These are phyloP conservation scores for Monosporascus sp. DNA, from an alignment of 2,329 filamentous ascomycete genomes.

Conservation along the genomic window DNA sequence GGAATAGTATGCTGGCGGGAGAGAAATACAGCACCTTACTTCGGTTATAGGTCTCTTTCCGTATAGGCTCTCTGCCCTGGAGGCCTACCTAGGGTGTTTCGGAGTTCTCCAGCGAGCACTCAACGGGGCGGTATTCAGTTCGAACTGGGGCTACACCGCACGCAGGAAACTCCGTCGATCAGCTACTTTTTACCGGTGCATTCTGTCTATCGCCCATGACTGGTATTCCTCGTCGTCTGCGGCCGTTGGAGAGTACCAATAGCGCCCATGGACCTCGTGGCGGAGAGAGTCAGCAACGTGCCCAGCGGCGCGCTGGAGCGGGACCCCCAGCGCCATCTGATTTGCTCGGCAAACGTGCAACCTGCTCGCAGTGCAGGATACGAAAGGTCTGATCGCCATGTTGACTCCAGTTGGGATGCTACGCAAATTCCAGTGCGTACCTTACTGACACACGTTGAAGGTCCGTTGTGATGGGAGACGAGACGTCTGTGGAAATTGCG, in stretches of 20 bases:
- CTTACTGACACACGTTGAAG: slow-evolving; percentile 1
- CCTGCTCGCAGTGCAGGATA: slow-evolving; percentile 23
- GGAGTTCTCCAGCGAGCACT: not conserved
- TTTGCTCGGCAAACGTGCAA: slow-evolving; percentile 15
- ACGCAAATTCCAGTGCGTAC: not conserved
- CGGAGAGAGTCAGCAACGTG: slow-evolving; percentile 1
- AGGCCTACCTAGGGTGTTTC: not conserved
- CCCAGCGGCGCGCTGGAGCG: not conserved
- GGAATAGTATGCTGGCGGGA: not conserved
- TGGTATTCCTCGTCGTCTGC: slow-evolving; percentile 18
- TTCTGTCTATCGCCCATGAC: slow-evolving; percentile 16
- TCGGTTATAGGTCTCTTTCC: not conserved
- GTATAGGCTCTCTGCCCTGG: not conserved
- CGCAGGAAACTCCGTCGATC: not conserved
- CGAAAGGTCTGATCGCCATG: slow-evolving; percentile 15
- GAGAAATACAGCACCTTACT: not conserved
- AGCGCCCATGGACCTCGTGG: slow-evolving; percentile 4
- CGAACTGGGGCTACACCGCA: not conserved
- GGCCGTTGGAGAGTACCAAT: slow-evolving; percentile 15
- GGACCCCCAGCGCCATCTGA: slow-evolving; percentile 3
- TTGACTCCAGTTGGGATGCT: not conserved
- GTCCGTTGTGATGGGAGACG: slow-evolving; percentile 27
- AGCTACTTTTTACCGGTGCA: not conserved
- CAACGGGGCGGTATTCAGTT: not conserved
- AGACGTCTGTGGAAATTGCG: slow-evolving; percentile 27